These are phyloP conservation scores for Zalaria sp. DNA, from an alignment of 2,329 filamentous ascomycete genomes.

Conservation along the genomic window DNA sequence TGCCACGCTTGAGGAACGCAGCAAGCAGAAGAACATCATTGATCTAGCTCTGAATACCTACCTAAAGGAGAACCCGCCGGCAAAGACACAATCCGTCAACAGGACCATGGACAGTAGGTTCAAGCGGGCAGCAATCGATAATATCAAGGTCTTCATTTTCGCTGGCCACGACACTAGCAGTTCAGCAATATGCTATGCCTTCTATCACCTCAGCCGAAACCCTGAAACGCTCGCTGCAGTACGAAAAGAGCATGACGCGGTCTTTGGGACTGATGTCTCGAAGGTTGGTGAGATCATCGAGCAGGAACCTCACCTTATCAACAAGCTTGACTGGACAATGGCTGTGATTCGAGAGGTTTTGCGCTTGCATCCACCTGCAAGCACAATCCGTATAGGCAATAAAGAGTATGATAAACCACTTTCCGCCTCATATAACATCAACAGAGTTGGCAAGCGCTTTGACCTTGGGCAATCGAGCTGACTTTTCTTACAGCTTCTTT, in stretches of 20 bases:
- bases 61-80: conserved; percentile 18
- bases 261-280: conserved; percentile 30
- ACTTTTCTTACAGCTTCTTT: conserved; percentile 17
- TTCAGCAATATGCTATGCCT: conserved; percentile 21
- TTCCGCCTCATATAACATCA: no score
- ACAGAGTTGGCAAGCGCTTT: no score
- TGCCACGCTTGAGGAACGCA: conserved; percentile 15
- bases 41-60: conserved; percentile 22
- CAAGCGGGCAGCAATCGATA: conserved; percentile 18
- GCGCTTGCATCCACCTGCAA: conserved; percentile 36
- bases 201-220: conserved; percentile 24
- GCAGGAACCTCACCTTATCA: conserved; percentile 31
- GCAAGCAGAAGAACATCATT: conserved; percentile 20
- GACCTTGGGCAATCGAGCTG: background rate
- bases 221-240: conserved; percentile 21
- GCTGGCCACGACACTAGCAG: conserved; percentile 29
- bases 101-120: conserved; percentile 22
- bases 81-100: conserved; percentile 12
- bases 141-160: conserved; percentile 27
- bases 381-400: conserved; percentile 24
- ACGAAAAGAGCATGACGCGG: conserved; percentile 34
- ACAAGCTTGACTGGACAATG: conserved; percentile 36
- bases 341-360: conserved; percentile 41
- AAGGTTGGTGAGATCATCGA: conserved; percentile 18
- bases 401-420: conserved; percentile 3